Conservation (phyloP, 805 yeast species). For the Pichia membranifaciens region DNA sequence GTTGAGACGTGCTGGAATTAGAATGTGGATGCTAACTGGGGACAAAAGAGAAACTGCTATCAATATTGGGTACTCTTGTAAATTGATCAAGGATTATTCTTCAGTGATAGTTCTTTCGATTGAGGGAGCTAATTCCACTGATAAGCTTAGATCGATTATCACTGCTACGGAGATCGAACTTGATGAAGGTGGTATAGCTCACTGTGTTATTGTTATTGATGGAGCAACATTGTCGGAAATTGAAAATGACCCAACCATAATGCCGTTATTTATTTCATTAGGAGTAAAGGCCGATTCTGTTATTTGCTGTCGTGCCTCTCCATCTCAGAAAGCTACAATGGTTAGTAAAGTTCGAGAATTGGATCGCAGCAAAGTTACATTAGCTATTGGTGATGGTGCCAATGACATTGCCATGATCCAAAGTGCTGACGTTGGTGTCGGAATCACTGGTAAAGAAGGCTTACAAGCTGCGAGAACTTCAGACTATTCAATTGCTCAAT, state of each 20-base stretch:
- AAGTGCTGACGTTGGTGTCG: conserved; percentile 96
- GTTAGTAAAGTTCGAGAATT: conserved; percentile 74
- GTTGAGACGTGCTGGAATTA: conserved; percentile 86
- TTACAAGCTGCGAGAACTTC: conserved; percentile 93
- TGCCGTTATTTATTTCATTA: conserved; percentile 74
- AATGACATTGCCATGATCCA: conserved; percentile 99
- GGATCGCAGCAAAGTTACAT: conserved; percentile 65
- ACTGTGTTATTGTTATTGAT: conserved; percentile 89
- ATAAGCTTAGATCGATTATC: conserved; percentile 60
- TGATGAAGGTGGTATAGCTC: conserved; percentile 73
- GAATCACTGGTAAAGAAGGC: conserved; percentile 96
- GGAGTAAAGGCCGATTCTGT: conserved; percentile 88
- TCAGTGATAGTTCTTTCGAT: conserved; percentile 65
- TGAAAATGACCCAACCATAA: conserved; percentile 65
- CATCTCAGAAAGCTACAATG: conserved; percentile 91
- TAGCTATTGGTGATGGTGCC: conserved; percentile 99
- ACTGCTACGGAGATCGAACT: conserved; percentile 72
- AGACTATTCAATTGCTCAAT: conserved; percentile 93
- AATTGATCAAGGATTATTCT: conserved; percentile 86
- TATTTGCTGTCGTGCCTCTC: conserved; percentile 93
- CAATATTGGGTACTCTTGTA: conserved; percentile 92
- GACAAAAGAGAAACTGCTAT: conserved; percentile 98
- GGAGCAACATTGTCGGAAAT: conserved; percentile 78
- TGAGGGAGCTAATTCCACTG: conserved; percentile 27
- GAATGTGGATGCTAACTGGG: conserved; percentile 98